phyloP scores from a whole-genome alignment of 2,329 filamentous ascomycete genomes.

The Lizonia empirigonia region DNA sequence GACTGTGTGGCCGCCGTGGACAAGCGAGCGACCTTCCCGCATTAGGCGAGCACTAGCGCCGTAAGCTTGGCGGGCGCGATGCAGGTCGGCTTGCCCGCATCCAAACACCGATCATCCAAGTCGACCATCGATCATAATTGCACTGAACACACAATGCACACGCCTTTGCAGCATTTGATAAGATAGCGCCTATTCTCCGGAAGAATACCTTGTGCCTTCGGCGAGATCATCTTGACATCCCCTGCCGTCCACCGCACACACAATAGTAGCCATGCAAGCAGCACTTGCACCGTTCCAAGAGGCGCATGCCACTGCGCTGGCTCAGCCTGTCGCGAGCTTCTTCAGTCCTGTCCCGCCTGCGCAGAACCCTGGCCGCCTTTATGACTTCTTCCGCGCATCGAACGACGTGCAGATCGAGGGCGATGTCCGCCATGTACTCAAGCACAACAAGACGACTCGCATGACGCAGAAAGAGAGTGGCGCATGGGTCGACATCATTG shows the following conservation, averaged over 20 bases:
- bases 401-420: constrained; percentile 68
- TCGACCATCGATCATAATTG: neutral
- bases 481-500: constrained; percentile 88
- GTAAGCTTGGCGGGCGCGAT: constrained; percentile 8
- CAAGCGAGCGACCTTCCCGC: constrained; percentile 32
- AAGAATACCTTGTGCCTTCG: constrained; percentile 7
- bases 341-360: constrained; percentile 72
- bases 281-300: constrained; percentile 75
- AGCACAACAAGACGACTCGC: constrained; percentile 64
- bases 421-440: constrained; percentile 73
- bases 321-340: constrained; percentile 74
- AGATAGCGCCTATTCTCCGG: constrained; percentile 13
- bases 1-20: constrained; percentile 26
- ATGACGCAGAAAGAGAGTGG: constrained; percentile 70
- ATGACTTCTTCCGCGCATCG: constrained; percentile 72
- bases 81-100: constrained; percentile 6
- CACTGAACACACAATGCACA: constrained; percentile 14
- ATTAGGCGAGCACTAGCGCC: constrained; percentile 3
- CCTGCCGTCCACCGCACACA: constrained; percentile 7
- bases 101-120: constrained; percentile 6
- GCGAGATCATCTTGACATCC: neutral
- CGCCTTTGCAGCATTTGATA: neutral
- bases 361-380: constrained; percentile 68
- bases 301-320: constrained; percentile 69
- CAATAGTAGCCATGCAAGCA: constrained; percentile 64